Percentiles rank a stretch among this genome's conserved stretches.
phyloP scores from a whole-genome alignment of 2,329 filamentous ascomycete genomes.

The Pestalotiopsis sp. region DNA sequence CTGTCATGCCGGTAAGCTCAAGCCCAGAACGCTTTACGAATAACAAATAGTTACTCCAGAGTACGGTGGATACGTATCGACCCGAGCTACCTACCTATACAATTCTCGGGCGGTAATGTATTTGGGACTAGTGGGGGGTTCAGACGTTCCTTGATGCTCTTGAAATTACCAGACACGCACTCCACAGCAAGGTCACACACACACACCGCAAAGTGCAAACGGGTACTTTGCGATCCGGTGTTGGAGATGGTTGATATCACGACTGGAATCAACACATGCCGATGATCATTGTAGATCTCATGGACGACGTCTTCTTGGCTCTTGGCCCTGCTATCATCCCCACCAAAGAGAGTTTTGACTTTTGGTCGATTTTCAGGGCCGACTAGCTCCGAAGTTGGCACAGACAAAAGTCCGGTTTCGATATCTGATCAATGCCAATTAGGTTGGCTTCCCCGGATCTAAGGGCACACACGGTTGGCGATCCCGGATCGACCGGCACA shows the following conservation, averaged over 20 bases:
- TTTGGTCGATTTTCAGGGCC: not conserved
- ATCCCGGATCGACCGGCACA: slow-evolving; percentile 8
- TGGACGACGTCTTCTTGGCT: not conserved
- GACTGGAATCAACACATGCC: not conserved
- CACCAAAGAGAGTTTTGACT: slow-evolving; percentile 6
- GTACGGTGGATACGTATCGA: not conserved
- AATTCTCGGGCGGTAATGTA: not conserved
- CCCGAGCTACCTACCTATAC: not conserved
- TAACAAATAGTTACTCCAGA: not conserved
- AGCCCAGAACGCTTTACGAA: not conserved
- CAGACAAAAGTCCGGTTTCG: not conserved
- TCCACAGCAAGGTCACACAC: not conserved
- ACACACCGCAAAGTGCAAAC: not conserved
- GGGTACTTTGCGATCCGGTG: not conserved
- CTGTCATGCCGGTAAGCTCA: not conserved
- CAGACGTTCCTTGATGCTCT: not conserved
- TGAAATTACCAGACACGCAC: not conserved
- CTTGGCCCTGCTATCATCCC: not conserved
- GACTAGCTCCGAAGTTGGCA: not conserved
- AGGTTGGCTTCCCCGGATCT: slow-evolving; percentile 10
- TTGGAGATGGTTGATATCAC: not conserved
- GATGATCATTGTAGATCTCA: not conserved
- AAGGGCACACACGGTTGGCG: not conserved
- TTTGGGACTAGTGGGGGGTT: not conserved
- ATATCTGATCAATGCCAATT: not conserved